A percentile compares a stretch with the other conserved stretches of the same genome.
Conservation (phyloP, 2,329 filamentous ascomycete species). For the Colletotrichum sp. region DNA sequence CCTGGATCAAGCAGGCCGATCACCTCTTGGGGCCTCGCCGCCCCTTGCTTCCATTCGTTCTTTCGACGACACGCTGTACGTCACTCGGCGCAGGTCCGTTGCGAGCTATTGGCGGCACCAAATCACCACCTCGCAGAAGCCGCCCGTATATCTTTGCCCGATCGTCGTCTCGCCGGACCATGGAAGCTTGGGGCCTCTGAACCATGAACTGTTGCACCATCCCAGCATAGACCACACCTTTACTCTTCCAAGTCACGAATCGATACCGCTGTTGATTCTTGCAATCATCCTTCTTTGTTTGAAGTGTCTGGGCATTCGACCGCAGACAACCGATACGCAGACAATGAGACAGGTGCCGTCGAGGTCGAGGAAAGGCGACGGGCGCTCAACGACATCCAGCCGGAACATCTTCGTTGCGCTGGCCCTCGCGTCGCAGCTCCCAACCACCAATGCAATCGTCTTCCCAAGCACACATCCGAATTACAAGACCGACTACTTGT, state of each 20-base stretch:
- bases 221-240: background rate
- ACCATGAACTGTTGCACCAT: slow-evolving; percentile 3
- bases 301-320: background rate
- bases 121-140: background rate
- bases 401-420: background rate
- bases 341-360: slow-evolving; percentile 7
- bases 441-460: background rate
- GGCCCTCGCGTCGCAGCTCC: background rate
- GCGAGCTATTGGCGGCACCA: slow-evolving; percentile 6
- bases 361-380: background rate
- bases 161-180: background rate
- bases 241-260: background rate
- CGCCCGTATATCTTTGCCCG: slow-evolving; percentile 7
- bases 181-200: background rate
- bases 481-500: slow-evolving; percentile 26
- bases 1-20: slow-evolving; percentile 19
- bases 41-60: slow-evolving; percentile 8
- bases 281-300: background rate
- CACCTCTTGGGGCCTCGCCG: slow-evolving; percentile 1
- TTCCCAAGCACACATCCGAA: slow-evolving; percentile 4
- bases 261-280: background rate
- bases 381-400: background rate
- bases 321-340: background rate
- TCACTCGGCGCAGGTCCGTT: slow-evolving; percentile 13
- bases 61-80: slow-evolving; percentile 8